These are phyloP conservation scores for Lizonia empirigonia DNA, from an alignment of 2,329 filamentous ascomycete species.

Conservation along the genomic window DNA sequence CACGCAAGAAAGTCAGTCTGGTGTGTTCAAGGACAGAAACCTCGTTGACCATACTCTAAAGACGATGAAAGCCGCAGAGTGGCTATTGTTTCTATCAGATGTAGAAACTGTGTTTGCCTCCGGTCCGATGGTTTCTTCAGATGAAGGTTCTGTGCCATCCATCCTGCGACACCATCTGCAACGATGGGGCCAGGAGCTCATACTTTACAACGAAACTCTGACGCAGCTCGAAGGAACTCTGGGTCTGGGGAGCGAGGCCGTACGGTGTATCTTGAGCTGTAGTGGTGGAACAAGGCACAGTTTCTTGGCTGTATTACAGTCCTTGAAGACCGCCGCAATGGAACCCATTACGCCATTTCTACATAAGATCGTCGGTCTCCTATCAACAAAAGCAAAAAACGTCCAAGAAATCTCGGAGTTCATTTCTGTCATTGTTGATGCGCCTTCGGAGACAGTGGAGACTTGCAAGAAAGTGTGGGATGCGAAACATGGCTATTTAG, in stretches of 20 bases:
- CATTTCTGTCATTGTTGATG: constrained; percentile 16
- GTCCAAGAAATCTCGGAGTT: constrained; percentile 22
- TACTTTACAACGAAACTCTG: constrained; percentile 16
- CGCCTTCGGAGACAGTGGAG: constrained; percentile 21
- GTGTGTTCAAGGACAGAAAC: neutral
- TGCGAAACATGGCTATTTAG: constrained; percentile 20
- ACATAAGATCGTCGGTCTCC: constrained; percentile 23
- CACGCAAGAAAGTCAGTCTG: constrained; percentile 11
- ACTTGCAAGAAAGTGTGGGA: constrained; percentile 34
- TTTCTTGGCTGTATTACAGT: constrained; percentile 23
- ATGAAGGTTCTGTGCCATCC: constrained; percentile 10
- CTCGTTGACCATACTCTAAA: constrained; percentile 24
- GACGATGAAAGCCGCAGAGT: constrained; percentile 27
- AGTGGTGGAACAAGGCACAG: constrained; percentile 16
- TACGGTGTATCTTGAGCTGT: constrained; percentile 25
- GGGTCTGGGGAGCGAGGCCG: constrained; percentile 5
- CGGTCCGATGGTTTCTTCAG: constrained; percentile 1
- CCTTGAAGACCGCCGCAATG: constrained; percentile 16
- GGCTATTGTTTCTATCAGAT: constrained; percentile 29
- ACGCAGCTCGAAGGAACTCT: constrained; percentile 26
- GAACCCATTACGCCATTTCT: constrained; percentile 25
- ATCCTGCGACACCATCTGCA: constrained; percentile 17
- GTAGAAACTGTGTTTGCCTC: constrained; percentile 26
- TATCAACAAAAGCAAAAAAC: constrained; percentile 19
- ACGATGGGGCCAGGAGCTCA: neutral